These are phyloP conservation scores for Rhododendron vialii DNA, from an alignment of 148 eudicot genomes.

Conservation along the genomic window DNA sequence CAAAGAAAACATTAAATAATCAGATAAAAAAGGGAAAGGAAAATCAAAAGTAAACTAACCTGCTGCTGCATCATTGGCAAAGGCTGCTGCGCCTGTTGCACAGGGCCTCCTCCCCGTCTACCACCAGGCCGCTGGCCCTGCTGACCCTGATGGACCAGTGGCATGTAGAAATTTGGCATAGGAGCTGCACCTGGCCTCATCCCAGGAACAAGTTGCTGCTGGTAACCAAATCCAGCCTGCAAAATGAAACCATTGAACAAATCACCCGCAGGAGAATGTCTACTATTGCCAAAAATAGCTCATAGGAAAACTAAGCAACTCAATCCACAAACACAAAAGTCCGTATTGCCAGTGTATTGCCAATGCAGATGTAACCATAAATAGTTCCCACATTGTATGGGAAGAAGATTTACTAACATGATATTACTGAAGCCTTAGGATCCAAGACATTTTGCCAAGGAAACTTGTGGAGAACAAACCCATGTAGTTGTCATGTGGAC, in stretches of 20 bases:
- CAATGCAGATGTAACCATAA: not conserved
- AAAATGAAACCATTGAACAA: not conserved
- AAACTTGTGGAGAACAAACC: not conserved
- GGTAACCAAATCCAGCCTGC: slow-evolving; percentile 92
- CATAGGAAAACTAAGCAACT: not conserved
- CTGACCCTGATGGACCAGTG: slow-evolving; percentile 72
- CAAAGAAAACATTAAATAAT: not conserved
- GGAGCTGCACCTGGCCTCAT: slow-evolving; percentile 82
- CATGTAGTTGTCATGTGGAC: not conserved
- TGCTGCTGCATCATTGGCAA: slow-evolving; percentile 81
- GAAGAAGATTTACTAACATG: not conserved
- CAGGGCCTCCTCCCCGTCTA: slow-evolving; percentile 68
- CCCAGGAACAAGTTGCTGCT: slow-evolving; percentile 96
- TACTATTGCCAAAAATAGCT: not conserved
- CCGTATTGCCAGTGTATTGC: not conserved
- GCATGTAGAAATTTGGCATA: slow-evolving; percentile 77
- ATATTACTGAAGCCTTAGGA: not conserved
- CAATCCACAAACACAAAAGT: not conserved
- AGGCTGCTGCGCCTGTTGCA: slow-evolving; percentile 73
- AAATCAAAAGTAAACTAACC: slow-evolving; percentile 29
- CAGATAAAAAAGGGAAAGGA: not conserved
- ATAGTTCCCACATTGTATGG: not conserved
- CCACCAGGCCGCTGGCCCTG: slow-evolving; percentile 87
- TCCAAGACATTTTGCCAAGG: not conserved
- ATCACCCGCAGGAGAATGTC: not conserved